Evolutionary conservation across 495 filamentous ascomycete genomes (phyloP), one percentile per base, ranked within the genome.

Genomic region (Penicillium coprophilum): DNA sequence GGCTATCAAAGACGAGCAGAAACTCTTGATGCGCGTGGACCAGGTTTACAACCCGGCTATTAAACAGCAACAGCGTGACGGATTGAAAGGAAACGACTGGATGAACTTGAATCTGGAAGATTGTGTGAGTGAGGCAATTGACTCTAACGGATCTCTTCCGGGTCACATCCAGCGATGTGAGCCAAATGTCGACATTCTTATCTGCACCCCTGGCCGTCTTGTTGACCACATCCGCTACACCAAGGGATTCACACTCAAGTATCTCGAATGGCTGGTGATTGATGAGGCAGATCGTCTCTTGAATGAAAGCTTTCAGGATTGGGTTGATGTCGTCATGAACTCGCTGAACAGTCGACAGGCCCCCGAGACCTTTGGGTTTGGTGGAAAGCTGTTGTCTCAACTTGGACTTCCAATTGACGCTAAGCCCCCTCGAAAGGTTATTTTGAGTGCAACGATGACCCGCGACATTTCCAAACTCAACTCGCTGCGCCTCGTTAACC

Each of bases 221-320:
- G 91, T 98, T 23, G 92, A 97, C 64, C 90, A 98, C 73, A 78
- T 97, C 52, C 84, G 85, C 53, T 82, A 85, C 57, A 96, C 94
- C 3, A 82, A 83, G 11, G 89, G 93, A 3, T 96, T 96, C 64
- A 83, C 78, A 4, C 76, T 92, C 46, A 78, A 86, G 32, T 80
- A 87, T 70, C 78, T 94, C 6, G 81, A 86, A 59, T 97, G 91
- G 91, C 78, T 93, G 19, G 83, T 96, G 19, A 88, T 97, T 30
- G 94, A 98, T 64, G 94, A 98, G 73, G 94, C 92, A 0, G 94
- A 97, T 71, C 85, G 92, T 59, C 75, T 97, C 7, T 85, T 97
- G 4, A 88, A 91, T 19, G 89, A 96, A 67, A 91, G 87, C 59
- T 97, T 92, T 67, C 92, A 97, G 64, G 87, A 94, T 63, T 97